These are phyloP conservation scores for Neopestalotiopsis sp. DNA, from an alignment of 2,329 filamentous ascomycete genomes.

Conservation along the genomic window DNA sequence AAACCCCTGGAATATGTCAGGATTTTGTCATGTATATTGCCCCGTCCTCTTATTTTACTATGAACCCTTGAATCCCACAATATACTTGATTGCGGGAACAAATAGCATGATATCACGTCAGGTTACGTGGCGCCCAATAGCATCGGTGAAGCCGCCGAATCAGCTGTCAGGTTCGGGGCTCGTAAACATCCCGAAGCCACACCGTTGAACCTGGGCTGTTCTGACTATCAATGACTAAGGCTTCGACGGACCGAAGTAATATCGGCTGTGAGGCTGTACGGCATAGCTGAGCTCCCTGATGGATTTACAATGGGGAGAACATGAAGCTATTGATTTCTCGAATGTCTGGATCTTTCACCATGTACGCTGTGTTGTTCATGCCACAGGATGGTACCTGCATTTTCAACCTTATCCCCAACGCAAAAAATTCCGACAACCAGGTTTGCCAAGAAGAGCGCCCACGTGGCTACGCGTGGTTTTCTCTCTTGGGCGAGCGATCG, in stretches of 20 bases:
- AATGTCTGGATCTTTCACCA: not conserved
- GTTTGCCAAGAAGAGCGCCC: not conserved
- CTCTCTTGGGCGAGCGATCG: not conserved
- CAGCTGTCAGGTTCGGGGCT: constrained; percentile 8
- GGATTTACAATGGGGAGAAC: not conserved
- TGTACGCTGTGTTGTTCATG: not conserved
- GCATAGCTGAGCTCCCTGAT: not conserved
- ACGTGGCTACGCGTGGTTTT: constrained; percentile 4
- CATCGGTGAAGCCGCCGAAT: constrained; percentile 8
- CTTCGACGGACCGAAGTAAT: constrained; percentile 1
- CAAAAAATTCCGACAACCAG: not conserved
- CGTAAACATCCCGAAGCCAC: constrained; percentile 1
- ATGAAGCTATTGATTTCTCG: constrained; percentile 5
- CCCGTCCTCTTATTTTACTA: constrained; percentile 12
- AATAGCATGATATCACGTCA: constrained; percentile 13
- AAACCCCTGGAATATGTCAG: not conserved
- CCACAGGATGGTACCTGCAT: not conserved
- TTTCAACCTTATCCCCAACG: not conserved
- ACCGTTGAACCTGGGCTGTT: constrained; percentile 7
- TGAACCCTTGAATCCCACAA: constrained; percentile 5
- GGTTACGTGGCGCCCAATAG: constrained; percentile 8
- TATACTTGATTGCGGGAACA: not conserved
- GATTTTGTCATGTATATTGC: constrained; percentile 4
- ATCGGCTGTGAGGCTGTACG: constrained; percentile 8
- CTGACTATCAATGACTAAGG: constrained; percentile 10